Evolutionary conservation across 2,329 filamentous ascomycete species (phyloP).

Genomic region (Aspergillus amoenus): DNA sequence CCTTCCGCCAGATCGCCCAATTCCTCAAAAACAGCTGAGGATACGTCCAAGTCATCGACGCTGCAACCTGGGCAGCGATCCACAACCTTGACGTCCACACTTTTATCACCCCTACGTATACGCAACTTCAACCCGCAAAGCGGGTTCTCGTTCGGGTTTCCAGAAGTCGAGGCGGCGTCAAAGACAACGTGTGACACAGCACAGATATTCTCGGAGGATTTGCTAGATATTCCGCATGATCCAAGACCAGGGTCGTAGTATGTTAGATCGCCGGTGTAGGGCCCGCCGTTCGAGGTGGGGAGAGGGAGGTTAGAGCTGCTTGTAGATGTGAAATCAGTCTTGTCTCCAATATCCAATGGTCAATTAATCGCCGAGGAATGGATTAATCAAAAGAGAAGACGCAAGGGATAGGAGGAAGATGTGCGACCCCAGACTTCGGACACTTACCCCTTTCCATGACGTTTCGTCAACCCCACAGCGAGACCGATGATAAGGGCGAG

Average conservation of each 20-base stretch:
- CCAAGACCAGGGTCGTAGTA: conserved; percentile 68
- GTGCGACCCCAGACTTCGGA: neutral
- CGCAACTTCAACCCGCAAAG: conserved; percentile 68
- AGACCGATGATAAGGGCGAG: conserved; percentile 26
- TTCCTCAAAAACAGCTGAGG: conserved; percentile 47
- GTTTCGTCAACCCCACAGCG: conserved; percentile 24
- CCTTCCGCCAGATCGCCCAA: conserved; percentile 49
- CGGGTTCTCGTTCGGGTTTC: conserved; percentile 64
- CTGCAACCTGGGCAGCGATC: conserved; percentile 62
- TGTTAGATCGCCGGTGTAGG: conserved; percentile 64
- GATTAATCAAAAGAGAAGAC: neutral
- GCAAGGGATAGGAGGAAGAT: neutral
- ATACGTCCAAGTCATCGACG: conserved; percentile 52
- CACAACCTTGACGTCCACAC: conserved; percentile 64
- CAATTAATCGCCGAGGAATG: neutral
- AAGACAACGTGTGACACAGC: conserved; percentile 68
- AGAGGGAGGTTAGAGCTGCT: conserved; percentile 25
- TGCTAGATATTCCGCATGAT: conserved; percentile 64
- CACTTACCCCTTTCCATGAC: conserved; percentile 15
- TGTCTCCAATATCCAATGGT: neutral
- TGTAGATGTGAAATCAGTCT: neutral
- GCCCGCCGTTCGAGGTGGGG: conserved; percentile 41
- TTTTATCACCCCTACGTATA: conserved; percentile 55
- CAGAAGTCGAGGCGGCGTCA: conserved; percentile 55
- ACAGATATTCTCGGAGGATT: conserved; percentile 59